Evolutionary conservation across 306 rosid genomes (phyloP).

Genomic region (Cicer judaicum): DNA sequence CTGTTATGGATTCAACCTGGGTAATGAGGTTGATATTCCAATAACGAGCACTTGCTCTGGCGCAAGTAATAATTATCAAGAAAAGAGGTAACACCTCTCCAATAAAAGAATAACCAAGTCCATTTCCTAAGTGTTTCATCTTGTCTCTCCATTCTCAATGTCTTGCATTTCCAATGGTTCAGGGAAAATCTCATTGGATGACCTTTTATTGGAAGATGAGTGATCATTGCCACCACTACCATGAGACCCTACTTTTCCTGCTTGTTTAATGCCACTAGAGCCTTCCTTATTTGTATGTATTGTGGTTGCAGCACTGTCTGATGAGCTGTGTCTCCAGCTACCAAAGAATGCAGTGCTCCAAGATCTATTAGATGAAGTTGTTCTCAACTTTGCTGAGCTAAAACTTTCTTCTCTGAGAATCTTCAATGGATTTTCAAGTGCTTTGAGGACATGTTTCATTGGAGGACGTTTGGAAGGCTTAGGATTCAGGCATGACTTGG

Average conservation of each 20-base stretch:
- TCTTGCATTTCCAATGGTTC: constrained; percentile 80
- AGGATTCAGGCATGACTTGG: constrained; percentile 90
- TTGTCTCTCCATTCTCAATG: constrained; percentile 54
- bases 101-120: constrained; percentile 39
- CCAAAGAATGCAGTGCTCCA: constrained; percentile 86
- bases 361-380: constrained; percentile 82
- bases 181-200: constrained; percentile 87
- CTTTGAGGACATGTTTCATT: constrained; percentile 82
- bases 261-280: constrained; percentile 56
- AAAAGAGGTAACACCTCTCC: constrained; percentile 14
- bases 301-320: constrained; percentile 59
- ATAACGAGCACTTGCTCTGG: constrained; percentile 31
- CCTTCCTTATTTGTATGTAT: constrained; percentile 53
- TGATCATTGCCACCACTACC: constrained; percentile 74
- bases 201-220: constrained; percentile 78
- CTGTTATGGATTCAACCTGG: constrained; percentile 13
- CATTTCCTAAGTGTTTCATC: constrained; percentile 46
- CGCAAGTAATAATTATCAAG: background rate
- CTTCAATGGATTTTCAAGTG: constrained; percentile 92
- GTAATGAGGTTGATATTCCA: background rate
- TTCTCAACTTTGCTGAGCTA: constrained; percentile 79
- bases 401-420: constrained; percentile 79
- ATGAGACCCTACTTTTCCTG: constrained; percentile 72
- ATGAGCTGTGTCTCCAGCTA: constrained; percentile 93
- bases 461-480: constrained; percentile 86